Evolutionary conservation across 2,329 filamentous ascomycete species (phyloP).

Genomic region (Fusarium graminum): DNA sequence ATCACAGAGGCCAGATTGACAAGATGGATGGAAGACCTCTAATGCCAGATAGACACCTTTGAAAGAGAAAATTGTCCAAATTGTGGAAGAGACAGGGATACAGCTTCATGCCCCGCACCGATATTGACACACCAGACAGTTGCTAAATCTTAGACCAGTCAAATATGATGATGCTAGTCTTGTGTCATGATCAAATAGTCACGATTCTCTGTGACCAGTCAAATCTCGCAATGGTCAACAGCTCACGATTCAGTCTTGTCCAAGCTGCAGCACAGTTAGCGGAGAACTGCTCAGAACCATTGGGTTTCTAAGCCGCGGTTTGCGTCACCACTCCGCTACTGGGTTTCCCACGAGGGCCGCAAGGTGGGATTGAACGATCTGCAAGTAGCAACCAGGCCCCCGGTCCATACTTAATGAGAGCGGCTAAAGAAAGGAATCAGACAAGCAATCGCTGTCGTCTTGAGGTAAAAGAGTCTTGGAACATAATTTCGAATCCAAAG

Average conservation of each 20-base stretch:
- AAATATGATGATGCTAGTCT: conserved; percentile 47
- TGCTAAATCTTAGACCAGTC: conserved; percentile 39
- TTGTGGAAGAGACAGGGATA: conserved; percentile 41
- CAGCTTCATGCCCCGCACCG: conserved; percentile 41
- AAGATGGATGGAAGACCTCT: neutral
- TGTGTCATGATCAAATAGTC: conserved; percentile 45
- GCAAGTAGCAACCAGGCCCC: conserved; percentile 47
- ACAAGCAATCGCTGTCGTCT: conserved; percentile 5
- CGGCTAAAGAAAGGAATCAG: conserved; percentile 39
- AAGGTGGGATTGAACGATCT: conserved; percentile 48
- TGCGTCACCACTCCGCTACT: conserved; percentile 44
- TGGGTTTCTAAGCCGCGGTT: conserved; percentile 31
- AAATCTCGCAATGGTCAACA: conserved; percentile 23
- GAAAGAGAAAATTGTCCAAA: conserved; percentile 15
- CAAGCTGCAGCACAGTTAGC: conserved; percentile 23
- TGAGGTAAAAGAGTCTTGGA: conserved; percentile 15
- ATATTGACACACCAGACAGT: conserved; percentile 41
- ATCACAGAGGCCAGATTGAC: neutral
- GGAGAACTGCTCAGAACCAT: conserved; percentile 10
- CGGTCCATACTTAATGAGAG: conserved; percentile 42
- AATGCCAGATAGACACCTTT: conserved; percentile 10
- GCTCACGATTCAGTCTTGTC: conserved; percentile 18
- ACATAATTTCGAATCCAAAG: conserved; percentile 2
- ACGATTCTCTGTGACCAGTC: conserved; percentile 32
- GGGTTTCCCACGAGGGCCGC: conserved; percentile 37